Evolutionary conservation across 768 basidiomycete genomes (phyloP), one percentile per base, ranked within the genome.

Genomic region (Mycena crocata): DNA sequence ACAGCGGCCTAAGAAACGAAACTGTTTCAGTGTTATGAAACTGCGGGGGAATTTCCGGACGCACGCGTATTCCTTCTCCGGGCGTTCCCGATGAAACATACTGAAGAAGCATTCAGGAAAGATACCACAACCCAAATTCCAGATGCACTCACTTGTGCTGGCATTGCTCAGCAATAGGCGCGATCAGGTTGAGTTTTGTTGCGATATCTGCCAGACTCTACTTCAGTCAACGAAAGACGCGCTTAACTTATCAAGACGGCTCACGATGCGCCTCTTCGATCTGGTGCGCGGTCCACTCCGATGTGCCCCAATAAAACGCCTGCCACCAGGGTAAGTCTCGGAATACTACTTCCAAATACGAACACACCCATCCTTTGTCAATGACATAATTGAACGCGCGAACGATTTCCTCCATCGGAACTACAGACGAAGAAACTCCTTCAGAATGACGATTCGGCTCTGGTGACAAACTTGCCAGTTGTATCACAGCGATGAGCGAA

Each of bases 351-450:
- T 37, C 30, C 3, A 23, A 28, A 3, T 24, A 19, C 6, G 24
- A 39, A 56, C 51, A 8, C 40, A 50, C 67, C 89, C 90, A 90
- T 74, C 91, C 91, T 71, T 87, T 79, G 57, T 91, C 87, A 68
- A 94, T 93, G 26, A 93, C 83, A 72, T 82, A 89, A 80, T 92
- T 93, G 83, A 95, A 94, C 0, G 91, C 91, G 45, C 93, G 86
- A 51, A 95, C 93, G 59, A 89, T 81, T 75, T 95, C 93, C 76
- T 93, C 92, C 86, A 89, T 89, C 0, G 88, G 86, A 10, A 88
- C 87, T 84, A 54, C 8, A 13, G 15, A 37, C 15, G 8, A 9
- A 17, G 13, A 15, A 3, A 9, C 17, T 39, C 13, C 14, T 6
- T 50, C 3, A 51, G 10, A 12, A 23, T 21, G n/a, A 5, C 26